Base-by-base conservation (phyloP, 345 rosid species). In the Turritis glabra region DNA sequence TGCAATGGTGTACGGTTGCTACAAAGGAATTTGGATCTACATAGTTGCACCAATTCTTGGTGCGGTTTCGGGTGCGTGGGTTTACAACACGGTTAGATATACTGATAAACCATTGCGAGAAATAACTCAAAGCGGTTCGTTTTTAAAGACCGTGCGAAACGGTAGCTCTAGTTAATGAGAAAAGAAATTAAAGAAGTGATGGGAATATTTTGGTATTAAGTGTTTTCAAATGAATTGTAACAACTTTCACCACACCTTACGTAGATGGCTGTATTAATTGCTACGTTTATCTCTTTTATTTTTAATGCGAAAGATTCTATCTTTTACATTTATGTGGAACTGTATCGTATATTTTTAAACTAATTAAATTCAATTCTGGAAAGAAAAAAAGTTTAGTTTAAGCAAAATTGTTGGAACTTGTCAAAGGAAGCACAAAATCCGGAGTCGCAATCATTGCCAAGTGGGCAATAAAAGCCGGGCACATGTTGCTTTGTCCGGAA, bases 91-190 rank as follows among this genome's bases (percentile, higher is more conserved):
- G 76, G 83, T 91, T 55, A 72, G 96, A 38, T 85, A 82, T 70
- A 89, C 98, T 1, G 87, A 93, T 73, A 93, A 88, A 85, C 96
- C 97, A 1, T 46, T 90, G 55, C 68, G 87, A 1, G 89, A 89
- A 75, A 82, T 85, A 18, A 85, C 88, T 50, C 80, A 76, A 65
- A 82, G 84, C 63, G 80, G 70, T 1, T 86, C 90, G 21, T 84
- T 89, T 81, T 74, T 84, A 7, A 84, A 79, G 67, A 40, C 55
- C 35, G 52, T 65, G 10, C 48, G 72, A 43, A 23, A 18, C 27
- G 38, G 57, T 52, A 77, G 53, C 56, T 48, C 79, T 26, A 65
- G 59, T 46, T 75, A 75, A 57, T 13, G 19, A 5, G n/a, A 19
- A 43, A 40, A 23, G 1, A 1, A 1, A 25, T 40, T n/a, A 22